Evolutionary conservation across 2,329 filamentous ascomycete species (phyloP).

Genomic region (Didymella pinodella): DNA sequence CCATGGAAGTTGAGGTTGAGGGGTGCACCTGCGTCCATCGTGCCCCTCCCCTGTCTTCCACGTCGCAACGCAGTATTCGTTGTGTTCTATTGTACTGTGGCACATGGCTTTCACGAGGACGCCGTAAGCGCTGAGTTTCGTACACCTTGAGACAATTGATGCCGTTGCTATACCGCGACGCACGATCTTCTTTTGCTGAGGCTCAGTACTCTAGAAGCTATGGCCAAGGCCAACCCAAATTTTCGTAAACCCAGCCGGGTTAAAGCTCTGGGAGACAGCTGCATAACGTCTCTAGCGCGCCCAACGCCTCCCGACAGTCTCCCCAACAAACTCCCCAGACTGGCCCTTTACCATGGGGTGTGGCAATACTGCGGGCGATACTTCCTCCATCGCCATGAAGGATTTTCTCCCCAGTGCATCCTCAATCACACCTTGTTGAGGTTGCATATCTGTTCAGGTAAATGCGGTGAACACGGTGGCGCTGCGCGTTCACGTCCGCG

Average conservation of each 20-base stretch:
- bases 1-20: slow-evolving; percentile 17
- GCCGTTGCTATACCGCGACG: slow-evolving; percentile 10
- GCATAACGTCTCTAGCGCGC: slow-evolving; percentile 22
- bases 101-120: slow-evolving; percentile 5
- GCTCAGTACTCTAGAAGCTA: slow-evolving; percentile 26
- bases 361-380: slow-evolving; percentile 29
- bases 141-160: not conserved
- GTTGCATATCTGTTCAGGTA: slow-evolving; percentile 12
- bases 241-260: slow-evolving; percentile 29
- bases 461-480: slow-evolving; percentile 17
- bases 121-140: not conserved
- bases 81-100: slow-evolving; percentile 5
- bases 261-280: slow-evolving; percentile 27
- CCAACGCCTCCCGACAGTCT: slow-evolving; percentile 26
- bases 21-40: slow-evolving; percentile 27
- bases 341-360: slow-evolving; percentile 23
- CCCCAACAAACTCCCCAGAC: slow-evolving; percentile 37
- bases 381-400: slow-evolving; percentile 12
- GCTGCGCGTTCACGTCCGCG: slow-evolving; percentile 18
- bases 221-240: slow-evolving; percentile 24
- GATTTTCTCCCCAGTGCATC: slow-evolving; percentile 5
- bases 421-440: slow-evolving; percentile 2
- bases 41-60: slow-evolving; percentile 22
- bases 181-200: slow-evolving; percentile 43
- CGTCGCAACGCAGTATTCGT: slow-evolving; percentile 17